Evolutionary conservation across 78 protist genomes (phyloP).

Genomic region (Dictyostelium firmibasis): DNA sequence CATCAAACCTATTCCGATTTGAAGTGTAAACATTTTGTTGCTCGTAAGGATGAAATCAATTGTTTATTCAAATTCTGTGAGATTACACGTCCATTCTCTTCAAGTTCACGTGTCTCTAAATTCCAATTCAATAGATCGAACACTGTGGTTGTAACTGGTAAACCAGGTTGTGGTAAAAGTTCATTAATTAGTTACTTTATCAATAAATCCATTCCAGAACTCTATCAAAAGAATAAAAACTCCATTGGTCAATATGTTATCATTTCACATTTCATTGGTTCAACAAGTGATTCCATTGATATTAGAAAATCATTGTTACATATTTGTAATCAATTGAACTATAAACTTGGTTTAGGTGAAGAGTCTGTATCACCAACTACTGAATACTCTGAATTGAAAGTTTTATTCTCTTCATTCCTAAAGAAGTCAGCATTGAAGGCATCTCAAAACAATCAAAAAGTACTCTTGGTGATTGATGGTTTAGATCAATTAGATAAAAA

Average conservation of each 20-base stretch:
- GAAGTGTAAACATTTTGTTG: slow-evolving; percentile 20
- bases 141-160: slow-evolving; percentile 62
- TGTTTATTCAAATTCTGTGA: slow-evolving; percentile 51
- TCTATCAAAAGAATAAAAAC: background rate
- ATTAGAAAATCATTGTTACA: background rate
- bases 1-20: slow-evolving; percentile 29
- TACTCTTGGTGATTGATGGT: slow-evolving; percentile 82
- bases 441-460: background rate
- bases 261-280: slow-evolving; percentile 38
- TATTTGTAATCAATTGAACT: slow-evolving; percentile 28
- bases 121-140: slow-evolving; percentile 44
- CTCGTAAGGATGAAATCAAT: slow-evolving; percentile 48
- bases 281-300: slow-evolving; percentile 27
- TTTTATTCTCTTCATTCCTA: background rate
- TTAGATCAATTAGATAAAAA: slow-evolving; percentile 62
- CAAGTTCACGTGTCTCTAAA: slow-evolving; percentile 9
- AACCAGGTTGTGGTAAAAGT: slow-evolving; percentile 85
- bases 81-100: slow-evolving; percentile 3
- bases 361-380: background rate
- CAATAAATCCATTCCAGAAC: background rate
- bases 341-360: background rate
- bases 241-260: background rate
- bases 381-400: slow-evolving; percentile 42
- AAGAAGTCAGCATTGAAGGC: slow-evolving; percentile 32
- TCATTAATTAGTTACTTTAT: slow-evolving; percentile 45